Base-by-base conservation (phyloP, 208 protist genomes). In the Acanthamoeba culbertsoni region DNA sequence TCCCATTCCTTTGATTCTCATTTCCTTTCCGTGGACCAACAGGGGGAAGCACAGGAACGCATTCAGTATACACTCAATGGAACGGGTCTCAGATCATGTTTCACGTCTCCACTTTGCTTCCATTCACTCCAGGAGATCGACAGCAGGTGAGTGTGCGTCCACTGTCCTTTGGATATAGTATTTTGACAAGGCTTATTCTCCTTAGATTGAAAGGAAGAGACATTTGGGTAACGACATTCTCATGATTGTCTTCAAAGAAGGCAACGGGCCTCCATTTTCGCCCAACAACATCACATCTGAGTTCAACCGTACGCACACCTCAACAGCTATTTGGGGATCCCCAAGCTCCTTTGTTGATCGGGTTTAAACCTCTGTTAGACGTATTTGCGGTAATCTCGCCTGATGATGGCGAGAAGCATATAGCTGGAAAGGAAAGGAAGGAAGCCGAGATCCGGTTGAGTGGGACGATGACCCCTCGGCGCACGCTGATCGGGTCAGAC, bases 21-120 rank as follows among this genome's bases (percentile, higher is more conserved):
- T 35, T 53, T 51, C 51, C 37, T 2, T 31, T 46, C 31, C n/a
- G 12, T 37, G 33, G 2, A 37, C n/a, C n/a, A n/a, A 40, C 35
- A 91, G 86, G 57, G n/a, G 59, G 59, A 10, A 92, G 14, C 14
- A 92, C 86, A 14, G 86, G 86, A n/a, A 92, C 57, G 20, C 86
- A 92, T 45, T 92, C 86, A 4, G 51, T 92, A 14, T 37, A 92
- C 48, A 92, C 86, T 2, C 7, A 71, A 26, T 92, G 55, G 55
- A 48, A 77, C 12, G 51, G n/a, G 8, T 14, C 18, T 14, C 59
- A 92, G 51, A 92, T 92, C 45, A 92, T 92, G 86, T 92, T 92
- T n/a, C 86, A 92, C 62, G 43, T 63, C 0, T 92, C 51, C 42
- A 92, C 86, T 0, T n/a, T 96, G 35, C 73, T 97, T 16, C 95